phyloP scores from a whole-genome alignment of 345 rosid genomes.

The Raphanus sativus region DNA sequence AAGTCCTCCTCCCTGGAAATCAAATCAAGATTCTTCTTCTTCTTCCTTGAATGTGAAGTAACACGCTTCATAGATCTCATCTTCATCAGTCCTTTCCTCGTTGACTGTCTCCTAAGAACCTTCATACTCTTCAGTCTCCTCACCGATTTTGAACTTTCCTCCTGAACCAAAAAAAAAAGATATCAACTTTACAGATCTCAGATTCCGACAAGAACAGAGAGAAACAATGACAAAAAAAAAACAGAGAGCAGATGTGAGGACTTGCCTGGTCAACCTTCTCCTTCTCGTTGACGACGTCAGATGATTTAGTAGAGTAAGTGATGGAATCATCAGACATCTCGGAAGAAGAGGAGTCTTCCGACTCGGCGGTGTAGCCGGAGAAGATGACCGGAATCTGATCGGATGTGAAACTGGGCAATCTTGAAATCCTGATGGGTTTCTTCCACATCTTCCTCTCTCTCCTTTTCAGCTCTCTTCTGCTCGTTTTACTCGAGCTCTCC shows the following conservation, averaged over 20 bases:
- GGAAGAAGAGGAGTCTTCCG: slow-evolving; percentile 40
- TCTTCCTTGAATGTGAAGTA: slow-evolving; percentile 16
- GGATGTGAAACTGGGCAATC: slow-evolving; percentile 40
- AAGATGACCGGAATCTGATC: slow-evolving; percentile 31
- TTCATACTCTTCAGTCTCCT: slow-evolving; percentile 47
- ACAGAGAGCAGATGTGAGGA: slow-evolving; percentile 2
- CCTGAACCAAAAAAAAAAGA: slow-evolving; percentile 7
- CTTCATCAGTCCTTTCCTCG: slow-evolving; percentile 53
- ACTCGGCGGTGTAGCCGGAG: slow-evolving; percentile 42
- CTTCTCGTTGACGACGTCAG: slow-evolving; percentile 8
- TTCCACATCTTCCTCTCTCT: slow-evolving; percentile 44
- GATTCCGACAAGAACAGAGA: slow-evolving; percentile 30
- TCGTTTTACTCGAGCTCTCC: slow-evolving; percentile 34
- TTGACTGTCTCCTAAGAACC: slow-evolving; percentile 46
- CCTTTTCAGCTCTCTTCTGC: slow-evolving; percentile 25
- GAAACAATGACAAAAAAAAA: neutral
- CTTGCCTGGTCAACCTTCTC: slow-evolving; percentile 37
- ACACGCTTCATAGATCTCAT: slow-evolving; percentile 45
- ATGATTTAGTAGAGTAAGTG: slow-evolving; percentile 31
- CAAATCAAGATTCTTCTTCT: slow-evolving; percentile 20
- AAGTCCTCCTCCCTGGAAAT: slow-evolving; percentile 1
- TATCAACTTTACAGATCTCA: slow-evolving; percentile 20
- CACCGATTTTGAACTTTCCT: slow-evolving; percentile 48
- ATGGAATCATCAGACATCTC: slow-evolving; percentile 41
- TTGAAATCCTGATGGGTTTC: slow-evolving; percentile 47